Percentiles rank a stretch among this genome's conserved stretches.
Conservation (phyloP, 805 yeast species). For the Nakazawaea siamensis region DNA sequence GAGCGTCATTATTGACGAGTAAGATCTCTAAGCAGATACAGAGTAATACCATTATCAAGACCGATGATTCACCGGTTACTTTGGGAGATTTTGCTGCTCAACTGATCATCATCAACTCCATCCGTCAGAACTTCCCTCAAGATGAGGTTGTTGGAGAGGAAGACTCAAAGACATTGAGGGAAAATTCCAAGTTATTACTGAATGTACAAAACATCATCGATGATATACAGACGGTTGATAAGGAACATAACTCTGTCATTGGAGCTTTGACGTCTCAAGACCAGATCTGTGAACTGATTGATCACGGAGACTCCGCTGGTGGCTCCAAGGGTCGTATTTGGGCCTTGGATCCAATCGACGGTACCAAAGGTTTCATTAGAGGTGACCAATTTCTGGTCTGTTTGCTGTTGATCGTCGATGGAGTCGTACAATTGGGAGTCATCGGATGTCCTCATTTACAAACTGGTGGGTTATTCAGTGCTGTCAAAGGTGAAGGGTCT, state of each 20-base stretch:
- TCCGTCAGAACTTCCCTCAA: constrained; percentile 66
- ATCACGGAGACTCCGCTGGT: constrained; percentile 73
- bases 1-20: constrained; percentile 75
- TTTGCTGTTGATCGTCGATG: constrained; percentile 80
- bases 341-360: constrained; percentile 98
- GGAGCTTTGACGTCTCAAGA: constrained; percentile 36
- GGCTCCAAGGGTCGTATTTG: constrained; percentile 79
- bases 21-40: constrained; percentile 48
- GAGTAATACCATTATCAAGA: constrained; percentile 50
- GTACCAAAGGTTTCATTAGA: constrained; percentile 92
- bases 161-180: constrained; percentile 61
- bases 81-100: constrained; percentile 96
- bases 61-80: constrained; percentile 92
- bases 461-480: constrained; percentile 71
- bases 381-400: constrained; percentile 98
- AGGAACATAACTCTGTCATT: constrained; percentile 20
- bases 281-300: constrained; percentile 58
- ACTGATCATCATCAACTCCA: constrained; percentile 81
- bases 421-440: constrained; percentile 80
- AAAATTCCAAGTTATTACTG: constrained; percentile 36
- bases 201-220: constrained; percentile 54
- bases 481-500: constrained; percentile 62
- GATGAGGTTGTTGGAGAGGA: constrained; percentile 96
- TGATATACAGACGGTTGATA: constrained; percentile 40
- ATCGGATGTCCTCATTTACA: constrained; percentile 92